phyloP scores from a whole-genome alignment of 768 basidiomycete species.

The Boletus rubroflammeus region DNA sequence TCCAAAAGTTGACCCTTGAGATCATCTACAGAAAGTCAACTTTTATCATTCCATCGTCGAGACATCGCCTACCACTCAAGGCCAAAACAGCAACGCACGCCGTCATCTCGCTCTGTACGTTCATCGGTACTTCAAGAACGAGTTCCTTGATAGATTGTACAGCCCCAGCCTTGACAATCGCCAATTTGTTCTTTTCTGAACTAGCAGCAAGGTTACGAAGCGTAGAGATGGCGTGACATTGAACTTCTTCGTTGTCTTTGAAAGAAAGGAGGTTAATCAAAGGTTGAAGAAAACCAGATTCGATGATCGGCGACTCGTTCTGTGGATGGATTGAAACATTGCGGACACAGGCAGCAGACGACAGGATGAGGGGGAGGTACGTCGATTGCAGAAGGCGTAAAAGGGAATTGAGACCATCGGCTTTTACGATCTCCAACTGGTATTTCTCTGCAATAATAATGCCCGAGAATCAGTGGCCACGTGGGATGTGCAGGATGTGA shows the following conservation, averaged over 20 bases:
- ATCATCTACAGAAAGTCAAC: conserved; percentile 62
- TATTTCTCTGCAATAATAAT: conserved; percentile 74
- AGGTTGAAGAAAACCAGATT: conserved; percentile 94
- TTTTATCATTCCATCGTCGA: not conserved
- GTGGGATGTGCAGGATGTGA: conserved; percentile 14
- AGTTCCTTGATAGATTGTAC: conserved; percentile 96
- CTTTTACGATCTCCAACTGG: conserved; percentile 96
- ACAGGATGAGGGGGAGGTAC: conserved; percentile 95
- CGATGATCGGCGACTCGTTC: conserved; percentile 99
- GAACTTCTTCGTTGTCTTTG: conserved; percentile 99
- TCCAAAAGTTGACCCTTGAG: conserved; percentile 94
- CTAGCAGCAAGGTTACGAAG: conserved; percentile 94
- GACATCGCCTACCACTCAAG: conserved; percentile 70
- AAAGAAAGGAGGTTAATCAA: conserved; percentile 94
- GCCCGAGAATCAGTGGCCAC: not conserved
- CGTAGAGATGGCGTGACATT: conserved; percentile 98
- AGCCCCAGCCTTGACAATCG: conserved; percentile 96
- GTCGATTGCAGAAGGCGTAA: conserved; percentile 94
- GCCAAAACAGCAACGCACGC: conserved; percentile 97
- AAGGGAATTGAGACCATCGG: conserved; percentile 87
- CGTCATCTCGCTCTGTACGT: conserved; percentile 99
- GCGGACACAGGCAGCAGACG: conserved; percentile 96
- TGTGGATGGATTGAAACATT: conserved; percentile 98
- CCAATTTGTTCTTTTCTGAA: conserved; percentile 96
- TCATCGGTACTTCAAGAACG: conserved; percentile 90